phyloP scores from a whole-genome alignment of 2,329 filamentous ascomycete species.

The Xylaria sp. region DNA sequence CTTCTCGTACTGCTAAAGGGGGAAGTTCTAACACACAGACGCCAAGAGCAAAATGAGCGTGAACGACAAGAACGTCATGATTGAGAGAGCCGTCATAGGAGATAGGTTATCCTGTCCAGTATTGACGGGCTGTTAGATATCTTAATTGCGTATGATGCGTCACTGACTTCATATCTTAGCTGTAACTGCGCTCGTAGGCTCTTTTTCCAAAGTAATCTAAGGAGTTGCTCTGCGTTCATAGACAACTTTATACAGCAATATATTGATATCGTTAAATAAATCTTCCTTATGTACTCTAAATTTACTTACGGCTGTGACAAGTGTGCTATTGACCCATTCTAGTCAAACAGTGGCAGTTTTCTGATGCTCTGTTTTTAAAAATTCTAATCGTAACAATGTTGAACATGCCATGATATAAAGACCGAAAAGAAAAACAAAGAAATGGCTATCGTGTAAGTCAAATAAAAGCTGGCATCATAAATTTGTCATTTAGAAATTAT shows the following conservation, averaged over 20 bases:
- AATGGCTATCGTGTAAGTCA: too few relatives aligned
- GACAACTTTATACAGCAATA: neutral
- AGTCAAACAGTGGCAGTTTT: neutral
- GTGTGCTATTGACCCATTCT: neutral
- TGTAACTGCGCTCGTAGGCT: neutral
- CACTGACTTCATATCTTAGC: neutral
- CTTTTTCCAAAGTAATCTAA: neutral
- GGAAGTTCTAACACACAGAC: neutral
- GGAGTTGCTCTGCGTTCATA: neutral
- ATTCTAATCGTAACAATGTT: too few relatives aligned
- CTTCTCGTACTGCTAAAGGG: neutral
- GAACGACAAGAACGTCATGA: neutral
- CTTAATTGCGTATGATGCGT: neutral
- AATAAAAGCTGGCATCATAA: too few relatives aligned
- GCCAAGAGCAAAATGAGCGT: neutral
- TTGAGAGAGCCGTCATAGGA: neutral
- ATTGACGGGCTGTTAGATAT: neutral
- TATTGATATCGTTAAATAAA: neutral
- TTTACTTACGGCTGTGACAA: neutral
- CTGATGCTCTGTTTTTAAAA: too few relatives aligned
- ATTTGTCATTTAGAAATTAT: too few relatives aligned
- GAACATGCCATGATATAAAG: too few relatives aligned
- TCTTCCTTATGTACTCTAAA: neutral
- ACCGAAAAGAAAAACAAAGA: too few relatives aligned
- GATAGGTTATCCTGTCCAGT: neutral